Evolutionary conservation across 163 green algal species (phyloP).

Genomic region (Smithsoniella earleae): DNA sequence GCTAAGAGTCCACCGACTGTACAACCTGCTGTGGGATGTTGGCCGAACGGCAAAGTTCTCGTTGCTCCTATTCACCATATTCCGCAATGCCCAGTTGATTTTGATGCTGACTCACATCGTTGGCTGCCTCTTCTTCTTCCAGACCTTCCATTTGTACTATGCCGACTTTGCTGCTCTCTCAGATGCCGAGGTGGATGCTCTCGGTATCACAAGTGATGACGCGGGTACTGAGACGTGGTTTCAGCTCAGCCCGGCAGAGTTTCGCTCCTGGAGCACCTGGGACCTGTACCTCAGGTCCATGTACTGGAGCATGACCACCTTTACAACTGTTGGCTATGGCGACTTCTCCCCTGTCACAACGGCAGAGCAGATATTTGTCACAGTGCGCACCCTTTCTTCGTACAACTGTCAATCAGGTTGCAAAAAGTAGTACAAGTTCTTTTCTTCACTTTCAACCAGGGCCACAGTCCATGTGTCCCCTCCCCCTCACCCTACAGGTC

Average conservation of each 20-base stretch:
- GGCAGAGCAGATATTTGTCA: slow-evolving; percentile 48
- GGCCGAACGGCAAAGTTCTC: background rate
- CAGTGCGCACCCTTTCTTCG: no score
- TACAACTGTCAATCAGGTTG: no score
- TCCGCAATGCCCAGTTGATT: background rate
- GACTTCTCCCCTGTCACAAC: slow-evolving; percentile 49
- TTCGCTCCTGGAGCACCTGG: background rate
- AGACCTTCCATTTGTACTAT: slow-evolving; percentile 1
- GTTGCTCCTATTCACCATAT: background rate
- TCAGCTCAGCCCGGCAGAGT: background rate
- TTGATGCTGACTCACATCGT: slow-evolving; percentile 7
- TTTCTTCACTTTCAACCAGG: no score
- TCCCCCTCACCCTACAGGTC: no score
- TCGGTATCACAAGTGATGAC: background rate
- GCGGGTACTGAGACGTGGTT: background rate
- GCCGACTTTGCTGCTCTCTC: background rate
- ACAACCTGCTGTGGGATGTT: background rate
- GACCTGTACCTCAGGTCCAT: background rate
- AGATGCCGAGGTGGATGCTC: background rate
- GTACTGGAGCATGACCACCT: slow-evolving; percentile 30
- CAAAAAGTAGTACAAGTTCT: no score
- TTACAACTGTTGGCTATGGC: slow-evolving; percentile 57
- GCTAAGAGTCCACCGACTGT: slow-evolving; percentile 2
- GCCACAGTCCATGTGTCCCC: no score
- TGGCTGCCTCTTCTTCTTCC: slow-evolving; percentile 23